Conservation (phyloP, 2,329 filamentous ascomycete species). For the Trichoderma aggressivum region DNA sequence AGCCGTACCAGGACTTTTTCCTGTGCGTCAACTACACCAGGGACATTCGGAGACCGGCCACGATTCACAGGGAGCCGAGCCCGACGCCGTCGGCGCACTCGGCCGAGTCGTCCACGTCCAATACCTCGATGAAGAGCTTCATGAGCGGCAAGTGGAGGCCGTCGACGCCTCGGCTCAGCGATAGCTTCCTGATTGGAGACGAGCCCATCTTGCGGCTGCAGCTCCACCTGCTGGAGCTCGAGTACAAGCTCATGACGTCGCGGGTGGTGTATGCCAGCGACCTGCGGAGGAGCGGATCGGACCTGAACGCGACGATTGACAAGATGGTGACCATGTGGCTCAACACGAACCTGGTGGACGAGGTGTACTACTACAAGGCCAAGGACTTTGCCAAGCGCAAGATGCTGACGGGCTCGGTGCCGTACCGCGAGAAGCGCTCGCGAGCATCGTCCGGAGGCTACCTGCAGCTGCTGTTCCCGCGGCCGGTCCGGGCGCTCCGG, state of each 20-base stretch:
- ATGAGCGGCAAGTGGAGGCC: conserved; percentile 22
- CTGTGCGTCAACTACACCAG: conserved; percentile 32
- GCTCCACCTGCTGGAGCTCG: conserved; percentile 30
- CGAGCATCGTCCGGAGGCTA: conserved; percentile 23
- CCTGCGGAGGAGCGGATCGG: conserved; percentile 22
- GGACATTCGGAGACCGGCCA: conserved; percentile 19
- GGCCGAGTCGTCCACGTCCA: conserved; percentile 25
- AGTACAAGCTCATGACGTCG: conserved; percentile 30
- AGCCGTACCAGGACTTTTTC: conserved; percentile 29
- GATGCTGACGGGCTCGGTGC: conserved; percentile 16
- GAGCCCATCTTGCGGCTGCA: conserved; percentile 28
- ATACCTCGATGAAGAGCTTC: conserved; percentile 24
- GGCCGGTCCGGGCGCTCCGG: conserved; percentile 24
- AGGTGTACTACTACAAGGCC: conserved; percentile 30
- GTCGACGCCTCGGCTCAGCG: conserved; percentile 25
- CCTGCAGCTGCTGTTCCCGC: conserved; percentile 25
- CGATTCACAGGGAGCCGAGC: conserved; percentile 23
- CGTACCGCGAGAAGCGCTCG: conserved; percentile 25
- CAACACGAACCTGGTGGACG: conserved; percentile 29
- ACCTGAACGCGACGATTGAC: conserved; percentile 26
- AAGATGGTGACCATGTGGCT: conserved; percentile 30
- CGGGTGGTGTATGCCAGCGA: conserved; percentile 31
- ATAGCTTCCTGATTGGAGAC: conserved; percentile 23
- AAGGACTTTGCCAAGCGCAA: conserved; percentile 28
- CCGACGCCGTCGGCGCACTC: conserved; percentile 25